Evolutionary conservation across 2,329 filamentous ascomycete species (phyloP), one percentile per base, ranked within the genome.

Genomic region (Periconia sp.): DNA sequence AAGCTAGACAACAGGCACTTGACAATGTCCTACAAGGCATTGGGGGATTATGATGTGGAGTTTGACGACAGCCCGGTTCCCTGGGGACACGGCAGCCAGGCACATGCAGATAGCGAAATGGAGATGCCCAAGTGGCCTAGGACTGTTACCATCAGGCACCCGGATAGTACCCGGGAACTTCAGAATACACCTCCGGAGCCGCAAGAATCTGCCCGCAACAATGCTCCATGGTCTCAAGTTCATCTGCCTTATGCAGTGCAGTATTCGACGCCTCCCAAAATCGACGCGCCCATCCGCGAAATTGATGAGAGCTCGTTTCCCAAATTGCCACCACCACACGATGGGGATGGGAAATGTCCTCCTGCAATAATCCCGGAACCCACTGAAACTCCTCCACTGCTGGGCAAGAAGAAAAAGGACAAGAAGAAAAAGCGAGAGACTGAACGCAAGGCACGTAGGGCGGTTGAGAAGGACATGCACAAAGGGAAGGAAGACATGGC

Each of bases 381-480:
- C 17, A 17, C 7, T 5, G 14, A 33, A 17, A 13, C 11, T 20
- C 41, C 41, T 7, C 9, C 43, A 8, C 17, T 45, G n/a, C 9
- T 17, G 2, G 33, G 31, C 2, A 19, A 43, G 14, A 57, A 63
- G 42, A 68, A 62, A 53, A 68, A 63, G 54, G 55, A 56, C 15
- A 65, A 65, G 41, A 70, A 69, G 54, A 58, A 59, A 33, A 53
- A 56, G 30, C 56, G 60, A 1, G 54, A 63, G 27, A 40, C 47
- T 3, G 57, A 60, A 41, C 61, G 60, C 13, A 70, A 68, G 41
- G 57, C 56, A 31, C 67, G 62, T 48, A 64, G 63, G 50, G 17
- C 49, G 3, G 35, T 42, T 15, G 47, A 55, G 20, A 35, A 47
- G 31, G 33, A 13, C 6, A 37, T 13, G 3, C 11, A 13, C 5